Evolutionary conservation across 768 basidiomycete species (phyloP).

Genomic region (Russula abietina): DNA sequence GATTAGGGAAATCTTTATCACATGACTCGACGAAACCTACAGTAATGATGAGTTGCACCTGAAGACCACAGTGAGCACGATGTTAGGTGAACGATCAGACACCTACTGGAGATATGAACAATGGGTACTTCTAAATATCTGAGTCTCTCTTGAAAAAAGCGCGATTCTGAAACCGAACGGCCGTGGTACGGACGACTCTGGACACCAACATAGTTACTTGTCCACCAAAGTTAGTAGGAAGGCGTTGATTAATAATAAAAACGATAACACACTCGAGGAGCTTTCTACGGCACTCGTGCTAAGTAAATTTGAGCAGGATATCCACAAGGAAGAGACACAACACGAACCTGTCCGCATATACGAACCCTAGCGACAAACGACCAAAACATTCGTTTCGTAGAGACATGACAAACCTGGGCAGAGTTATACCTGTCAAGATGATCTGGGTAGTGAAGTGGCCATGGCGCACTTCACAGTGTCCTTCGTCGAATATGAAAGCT

Average conservation of each 20-base stretch:
- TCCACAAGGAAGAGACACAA: not conserved
- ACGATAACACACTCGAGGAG: slow-evolving; percentile 7
- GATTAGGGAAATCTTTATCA: not conserved
- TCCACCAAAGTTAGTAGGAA: not conserved
- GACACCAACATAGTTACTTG: not conserved
- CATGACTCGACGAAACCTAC: not conserved
- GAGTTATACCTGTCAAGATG: not conserved
- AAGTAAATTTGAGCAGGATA: not conserved
- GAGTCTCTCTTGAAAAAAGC: slow-evolving; percentile 1
- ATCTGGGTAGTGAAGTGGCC: not conserved
- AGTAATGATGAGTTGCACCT: not conserved
- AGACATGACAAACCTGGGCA: slow-evolving; percentile 27
- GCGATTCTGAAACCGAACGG: not conserved
- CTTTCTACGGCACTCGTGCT: slow-evolving; percentile 11
- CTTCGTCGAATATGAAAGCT: slow-evolving; percentile 56
- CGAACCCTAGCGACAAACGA: slow-evolving; percentile 17
- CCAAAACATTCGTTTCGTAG: slow-evolving; percentile 33
- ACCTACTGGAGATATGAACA: not conserved
- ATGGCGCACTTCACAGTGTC: slow-evolving; percentile 47
- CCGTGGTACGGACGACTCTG: not conserved
- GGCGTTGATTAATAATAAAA: not conserved
- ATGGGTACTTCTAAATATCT: not conserved
- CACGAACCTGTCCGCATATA: slow-evolving; percentile 15
- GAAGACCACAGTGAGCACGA: not conserved
- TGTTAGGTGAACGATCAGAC: not conserved